Percentiles rank a stretch among this genome's conserved stretches.
Conservation (phyloP, 495 filamentous ascomycete genomes). For the Parachaetomium inaequale region DNA sequence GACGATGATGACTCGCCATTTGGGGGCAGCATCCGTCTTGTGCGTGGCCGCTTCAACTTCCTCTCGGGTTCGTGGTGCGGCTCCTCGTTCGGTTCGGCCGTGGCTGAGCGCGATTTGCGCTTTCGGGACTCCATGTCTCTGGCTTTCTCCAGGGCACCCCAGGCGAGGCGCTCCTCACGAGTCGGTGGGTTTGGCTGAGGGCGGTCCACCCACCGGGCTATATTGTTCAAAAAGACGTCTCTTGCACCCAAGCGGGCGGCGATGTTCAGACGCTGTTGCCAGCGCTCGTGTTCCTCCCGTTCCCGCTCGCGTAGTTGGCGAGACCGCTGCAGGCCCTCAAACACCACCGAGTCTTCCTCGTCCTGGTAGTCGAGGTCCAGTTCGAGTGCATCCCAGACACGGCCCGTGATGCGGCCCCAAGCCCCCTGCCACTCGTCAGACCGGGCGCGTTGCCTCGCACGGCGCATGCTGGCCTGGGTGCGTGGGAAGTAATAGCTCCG, state of each 20-base stretch:
- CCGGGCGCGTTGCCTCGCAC: slow-evolving; percentile 44
- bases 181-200: slow-evolving; percentile 57
- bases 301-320: slow-evolving; percentile 61
- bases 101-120: slow-evolving; percentile 68
- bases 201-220: slow-evolving; percentile 34
- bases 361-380: slow-evolving; percentile 88
- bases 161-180: slow-evolving; percentile 75
- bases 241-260: slow-evolving; percentile 70
- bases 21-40: slow-evolving; percentile 42
- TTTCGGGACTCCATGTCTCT: slow-evolving; percentile 68
- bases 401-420: slow-evolving; percentile 50
- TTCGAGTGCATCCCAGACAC: slow-evolving; percentile 55
- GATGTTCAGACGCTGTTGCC: slow-evolving; percentile 76
- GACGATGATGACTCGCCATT: slow-evolving; percentile 39
- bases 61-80: slow-evolving; percentile 60
- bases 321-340: slow-evolving; percentile 47
- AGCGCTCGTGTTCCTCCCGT: slow-evolving; percentile 62
- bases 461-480: slow-evolving; percentile 48
- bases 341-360: slow-evolving; percentile 55
- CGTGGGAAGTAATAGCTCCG: slow-evolving; percentile 42
- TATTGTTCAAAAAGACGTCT: slow-evolving; percentile 63
- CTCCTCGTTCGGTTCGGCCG: slow-evolving; percentile 64
- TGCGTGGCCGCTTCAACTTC: slow-evolving; percentile 81
- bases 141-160: slow-evolving; percentile 84
- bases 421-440: slow-evolving; percentile 54